phyloP scores from a whole-genome alignment of 768 basidiomycete species.

The Leccinum boreale region DNA sequence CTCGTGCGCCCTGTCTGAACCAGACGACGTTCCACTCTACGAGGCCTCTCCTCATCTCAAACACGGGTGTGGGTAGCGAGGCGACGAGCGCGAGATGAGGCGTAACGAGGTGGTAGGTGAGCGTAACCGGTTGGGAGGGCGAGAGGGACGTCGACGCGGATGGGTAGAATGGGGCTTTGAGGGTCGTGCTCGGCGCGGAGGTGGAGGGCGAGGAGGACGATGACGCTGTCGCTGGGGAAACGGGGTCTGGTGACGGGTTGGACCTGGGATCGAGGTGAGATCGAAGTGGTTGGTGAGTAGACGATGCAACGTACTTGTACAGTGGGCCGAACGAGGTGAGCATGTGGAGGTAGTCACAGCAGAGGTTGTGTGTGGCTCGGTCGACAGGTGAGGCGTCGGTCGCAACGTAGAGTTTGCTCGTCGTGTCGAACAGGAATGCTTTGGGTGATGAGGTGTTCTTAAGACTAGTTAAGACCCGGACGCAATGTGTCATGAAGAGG shows the following conservation, averaged over 20 bases:
- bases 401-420: constrained; percentile 85
- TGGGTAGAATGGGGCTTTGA: constrained; percentile 60
- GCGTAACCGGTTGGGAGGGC: constrained; percentile 60
- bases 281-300: neutral
- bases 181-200: constrained; percentile 9
- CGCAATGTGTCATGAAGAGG: neutral
- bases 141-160: constrained; percentile 63
- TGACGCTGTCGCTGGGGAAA: neutral
- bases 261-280: constrained; percentile 14
- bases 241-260: constrained; percentile 7
- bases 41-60: constrained; percentile 67
- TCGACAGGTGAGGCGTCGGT: constrained; percentile 93
- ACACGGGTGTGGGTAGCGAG: constrained; percentile 68
- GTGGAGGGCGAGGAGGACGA: neutral
- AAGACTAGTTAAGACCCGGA: neutral
- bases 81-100: constrained; percentile 68
- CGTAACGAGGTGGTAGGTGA: constrained; percentile 82
- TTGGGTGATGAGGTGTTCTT: constrained; percentile 93
- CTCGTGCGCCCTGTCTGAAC: constrained; percentile 78
- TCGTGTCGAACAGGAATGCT: constrained; percentile 88
- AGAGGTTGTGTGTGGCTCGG: constrained; percentile 80
- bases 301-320: constrained; percentile 60
- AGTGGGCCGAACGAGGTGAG: constrained; percentile 81
- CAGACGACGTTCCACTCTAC: constrained; percentile 87
- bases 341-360: constrained; percentile 88